A percentile compares a stretch with the other conserved stretches of the same genome.
phyloP scores from a whole-genome alignment of 768 basidiomycete species.

The Panellus pusillus region DNA sequence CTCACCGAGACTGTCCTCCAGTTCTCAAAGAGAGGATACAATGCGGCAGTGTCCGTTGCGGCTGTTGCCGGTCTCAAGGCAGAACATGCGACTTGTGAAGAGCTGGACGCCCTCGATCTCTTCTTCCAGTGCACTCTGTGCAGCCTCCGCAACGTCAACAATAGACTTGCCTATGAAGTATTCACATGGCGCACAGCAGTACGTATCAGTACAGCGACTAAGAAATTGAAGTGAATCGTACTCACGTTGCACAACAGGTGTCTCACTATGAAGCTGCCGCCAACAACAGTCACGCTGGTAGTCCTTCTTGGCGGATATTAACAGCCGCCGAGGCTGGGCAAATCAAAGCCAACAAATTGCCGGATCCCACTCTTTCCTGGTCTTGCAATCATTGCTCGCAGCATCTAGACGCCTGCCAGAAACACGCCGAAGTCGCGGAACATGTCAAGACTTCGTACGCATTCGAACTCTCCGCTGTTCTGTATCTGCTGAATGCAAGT shows the following conservation, averaged over 20 bases:
- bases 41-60: constrained; percentile 7
- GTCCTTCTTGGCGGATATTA: not conserved
- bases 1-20: constrained; percentile 3
- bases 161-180: not conserved
- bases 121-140: constrained; percentile 9
- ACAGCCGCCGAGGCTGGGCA: not conserved
- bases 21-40: not conserved
- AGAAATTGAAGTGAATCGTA: not conserved
- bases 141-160: not conserved
- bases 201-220: not conserved
- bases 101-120: constrained; percentile 13
- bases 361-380: constrained; percentile 14
- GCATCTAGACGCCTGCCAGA: constrained; percentile 5
- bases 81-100: not conserved
- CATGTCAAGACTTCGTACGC: constrained; percentile 11
- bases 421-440: not conserved
- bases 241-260: constrained; percentile 1
- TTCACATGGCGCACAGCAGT: constrained; percentile 16
- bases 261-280: constrained; percentile 3
- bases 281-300: not conserved
- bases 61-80: not conserved
- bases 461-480: no score
- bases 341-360: not conserved
- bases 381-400: constrained; percentile 16
- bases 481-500: not conserved